A percentile compares a stretch with the other conserved stretches of the same genome.
phyloP scores from a whole-genome alignment of 2,329 filamentous ascomycete species.

The Aspergillus glaucus region DNA sequence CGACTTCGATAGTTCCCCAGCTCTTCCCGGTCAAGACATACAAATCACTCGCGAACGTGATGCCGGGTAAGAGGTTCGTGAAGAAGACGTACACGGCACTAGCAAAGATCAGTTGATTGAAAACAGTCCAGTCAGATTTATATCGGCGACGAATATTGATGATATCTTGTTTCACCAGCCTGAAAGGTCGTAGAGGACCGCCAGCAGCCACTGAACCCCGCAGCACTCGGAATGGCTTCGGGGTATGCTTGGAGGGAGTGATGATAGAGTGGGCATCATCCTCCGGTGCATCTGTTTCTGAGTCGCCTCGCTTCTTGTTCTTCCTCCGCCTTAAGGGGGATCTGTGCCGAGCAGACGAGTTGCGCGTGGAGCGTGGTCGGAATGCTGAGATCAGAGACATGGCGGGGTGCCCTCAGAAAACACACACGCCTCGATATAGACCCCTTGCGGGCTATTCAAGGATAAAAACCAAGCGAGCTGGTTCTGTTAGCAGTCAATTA shows the following conservation, averaged over 20 bases:
- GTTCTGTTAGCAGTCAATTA: neutral
- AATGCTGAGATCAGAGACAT: conserved; percentile 31
- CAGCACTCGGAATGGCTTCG: conserved; percentile 23
- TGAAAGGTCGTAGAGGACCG: conserved; percentile 47
- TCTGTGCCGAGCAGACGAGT: conserved; percentile 19
- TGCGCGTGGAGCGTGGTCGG: conserved; percentile 25
- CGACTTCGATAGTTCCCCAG: conserved; percentile 62
- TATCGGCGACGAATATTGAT: conserved; percentile 44
- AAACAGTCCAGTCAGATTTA: conserved; percentile 50
- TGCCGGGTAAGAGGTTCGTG: conserved; percentile 60
- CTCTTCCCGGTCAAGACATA: conserved; percentile 56
- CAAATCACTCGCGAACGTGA: conserved; percentile 61
- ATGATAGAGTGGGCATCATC: conserved; percentile 31
- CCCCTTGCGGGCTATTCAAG: too few relatives aligned
- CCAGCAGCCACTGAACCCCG: conserved; percentile 27
- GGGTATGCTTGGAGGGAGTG: conserved; percentile 33
- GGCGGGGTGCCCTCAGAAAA: neutral
- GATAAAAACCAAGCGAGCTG: too few relatives aligned
- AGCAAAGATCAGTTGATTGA: conserved; percentile 59
- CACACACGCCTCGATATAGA: neutral
- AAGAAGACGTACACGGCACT: conserved; percentile 63
- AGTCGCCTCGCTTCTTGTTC: conserved; percentile 6
- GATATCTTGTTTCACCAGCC: conserved; percentile 48
- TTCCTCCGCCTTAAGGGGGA: conserved; percentile 16
- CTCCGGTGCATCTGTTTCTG: conserved; percentile 13